These are phyloP conservation scores for Fomitopsis betulina DNA, from an alignment of 1,284 basidiomycete species.

Conservation along the genomic window DNA sequence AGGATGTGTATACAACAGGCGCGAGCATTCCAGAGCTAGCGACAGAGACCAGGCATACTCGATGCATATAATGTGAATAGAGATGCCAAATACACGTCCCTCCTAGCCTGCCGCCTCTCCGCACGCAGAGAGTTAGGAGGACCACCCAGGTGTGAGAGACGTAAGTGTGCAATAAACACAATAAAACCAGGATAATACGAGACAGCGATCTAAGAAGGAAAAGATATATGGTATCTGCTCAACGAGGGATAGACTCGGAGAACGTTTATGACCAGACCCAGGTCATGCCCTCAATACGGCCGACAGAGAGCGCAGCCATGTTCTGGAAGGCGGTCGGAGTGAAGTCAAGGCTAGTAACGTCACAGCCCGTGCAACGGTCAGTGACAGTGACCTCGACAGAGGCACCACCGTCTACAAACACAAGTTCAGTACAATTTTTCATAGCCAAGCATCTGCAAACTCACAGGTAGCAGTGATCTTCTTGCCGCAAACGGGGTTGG, in stretches of 20 bases:
- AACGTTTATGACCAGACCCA: conserved; percentile 43
- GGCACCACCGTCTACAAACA: conserved; percentile 48
- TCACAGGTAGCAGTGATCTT: conserved; percentile 42
- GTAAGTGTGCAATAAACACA: conserved; percentile 10
- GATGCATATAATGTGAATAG: conserved; percentile 9
- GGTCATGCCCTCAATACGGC: conserved; percentile 44
- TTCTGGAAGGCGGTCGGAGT: conserved; percentile 49
- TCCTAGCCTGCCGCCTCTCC: conserved; percentile 19
- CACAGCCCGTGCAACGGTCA: conserved; percentile 61
- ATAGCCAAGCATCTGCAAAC: conserved; percentile 15
- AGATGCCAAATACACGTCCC: conserved; percentile 15
- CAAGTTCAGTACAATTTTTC: neutral
- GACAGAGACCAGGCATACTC: conserved; percentile 11
- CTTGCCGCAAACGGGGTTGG: conserved; percentile 57
- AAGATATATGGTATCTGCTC: neutral
- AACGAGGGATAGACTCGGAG: neutral
- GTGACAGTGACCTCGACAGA: conserved; percentile 44
- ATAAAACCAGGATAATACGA: conserved; percentile 4
- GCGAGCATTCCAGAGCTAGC: conserved; percentile 12
- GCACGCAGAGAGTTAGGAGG: conserved; percentile 19
- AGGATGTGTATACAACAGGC: conserved; percentile 10
- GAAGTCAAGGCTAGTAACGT: conserved; percentile 48
- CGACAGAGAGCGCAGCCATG: conserved; percentile 34
- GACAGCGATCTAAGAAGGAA: conserved; percentile 1
- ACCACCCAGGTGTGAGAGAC: conserved; percentile 23